Base-by-base conservation (phyloP, 768 basidiomycete species). In the Suillus subaureus region DNA sequence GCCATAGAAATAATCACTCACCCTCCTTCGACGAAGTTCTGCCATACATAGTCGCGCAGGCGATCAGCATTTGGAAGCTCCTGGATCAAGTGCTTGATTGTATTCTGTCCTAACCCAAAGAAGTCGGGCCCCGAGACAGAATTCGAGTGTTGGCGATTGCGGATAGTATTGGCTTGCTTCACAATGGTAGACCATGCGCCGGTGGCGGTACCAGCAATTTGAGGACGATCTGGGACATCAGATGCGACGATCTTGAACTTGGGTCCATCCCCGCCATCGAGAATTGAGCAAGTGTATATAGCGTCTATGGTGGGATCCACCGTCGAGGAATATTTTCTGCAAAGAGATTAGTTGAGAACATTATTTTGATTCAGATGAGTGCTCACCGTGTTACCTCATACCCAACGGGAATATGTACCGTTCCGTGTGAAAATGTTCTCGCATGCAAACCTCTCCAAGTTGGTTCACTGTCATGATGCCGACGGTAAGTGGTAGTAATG, bases 11-110 rank as follows among this genome's bases (percentile, higher is more conserved):
- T 33, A 37, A 42, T 66, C 60, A 86, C 90, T 83, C 78, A 91
- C 89, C 92, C 92, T 80, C 93, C 93, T 77, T 95, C 93, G 11
- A 87, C 83, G 73, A 93, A 94, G 66, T 87, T 85, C 74, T 94
- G 92, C 92, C 92, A 93, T 35, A 93, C 91, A 73, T 95, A 95
- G 78, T 92, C 89, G 69, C 86, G 82, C 64, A 94, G 75, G 54
- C 85, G 80, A 74, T 89, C 85, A 16, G 93, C 89, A 64, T 86
- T 85, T 7, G 89, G 87, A 18, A 95, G 81, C 76, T 93, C 90
- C 75, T 95, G 93, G n/a, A 95, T 92, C 43, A 94, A 83, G 72
- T 92, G 91, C 79, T 94, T 94, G 80, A 95, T 93, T 5, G 91
- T 90, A 72, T 94, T 94, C 75, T 94, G 90, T 4, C 90, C 90